phyloP scores from a whole-genome alignment of 1,284 basidiomycete genomes.

The Irpex sp. region DNA sequence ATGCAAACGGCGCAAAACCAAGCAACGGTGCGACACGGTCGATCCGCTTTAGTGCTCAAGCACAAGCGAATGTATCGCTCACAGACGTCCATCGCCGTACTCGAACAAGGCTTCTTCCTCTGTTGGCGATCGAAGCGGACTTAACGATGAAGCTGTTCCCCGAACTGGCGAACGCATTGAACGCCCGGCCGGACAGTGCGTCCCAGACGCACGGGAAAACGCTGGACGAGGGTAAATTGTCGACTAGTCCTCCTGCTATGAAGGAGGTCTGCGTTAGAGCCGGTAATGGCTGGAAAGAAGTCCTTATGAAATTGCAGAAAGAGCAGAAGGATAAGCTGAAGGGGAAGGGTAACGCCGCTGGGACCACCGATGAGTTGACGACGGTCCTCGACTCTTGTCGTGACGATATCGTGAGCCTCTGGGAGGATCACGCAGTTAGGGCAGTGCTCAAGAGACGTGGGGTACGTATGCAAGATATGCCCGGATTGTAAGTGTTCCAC shows the following conservation, averaged over 20 bases:
- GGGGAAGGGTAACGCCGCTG: slow-evolving; percentile 1
- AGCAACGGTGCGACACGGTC: slow-evolving; percentile 14
- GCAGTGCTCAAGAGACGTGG: slow-evolving; percentile 41
- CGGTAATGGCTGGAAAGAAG: slow-evolving; percentile 54
- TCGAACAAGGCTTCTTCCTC: slow-evolving; percentile 52
- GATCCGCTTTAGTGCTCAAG: slow-evolving; percentile 16
- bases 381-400: slow-evolving; percentile 25
- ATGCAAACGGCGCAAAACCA: slow-evolving; percentile 8
- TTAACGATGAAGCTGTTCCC: slow-evolving; percentile 41
- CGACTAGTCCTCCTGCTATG: slow-evolving; percentile 12
- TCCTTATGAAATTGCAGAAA: slow-evolving; percentile 19
- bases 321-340: not conserved
- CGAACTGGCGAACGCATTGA: slow-evolving; percentile 17
- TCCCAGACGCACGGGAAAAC: slow-evolving; percentile 12
- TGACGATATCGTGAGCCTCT: slow-evolving; percentile 47
- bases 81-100: slow-evolving; percentile 39
- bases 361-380: slow-evolving; percentile 16
- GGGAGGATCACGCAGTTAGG: slow-evolving; percentile 52
- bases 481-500: slow-evolving; percentile 47
- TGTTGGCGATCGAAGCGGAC: slow-evolving; percentile 55
- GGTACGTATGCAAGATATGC: slow-evolving; percentile 50
- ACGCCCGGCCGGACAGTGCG: not conserved
- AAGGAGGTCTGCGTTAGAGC: slow-evolving; percentile 53
- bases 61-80: slow-evolving; percentile 14
- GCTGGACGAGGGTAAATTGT: not conserved